A percentile compares a stretch with the other conserved stretches of the same genome.
Conservation (phyloP, 208 protist species). For the Zelonia costaricensis region DNA sequence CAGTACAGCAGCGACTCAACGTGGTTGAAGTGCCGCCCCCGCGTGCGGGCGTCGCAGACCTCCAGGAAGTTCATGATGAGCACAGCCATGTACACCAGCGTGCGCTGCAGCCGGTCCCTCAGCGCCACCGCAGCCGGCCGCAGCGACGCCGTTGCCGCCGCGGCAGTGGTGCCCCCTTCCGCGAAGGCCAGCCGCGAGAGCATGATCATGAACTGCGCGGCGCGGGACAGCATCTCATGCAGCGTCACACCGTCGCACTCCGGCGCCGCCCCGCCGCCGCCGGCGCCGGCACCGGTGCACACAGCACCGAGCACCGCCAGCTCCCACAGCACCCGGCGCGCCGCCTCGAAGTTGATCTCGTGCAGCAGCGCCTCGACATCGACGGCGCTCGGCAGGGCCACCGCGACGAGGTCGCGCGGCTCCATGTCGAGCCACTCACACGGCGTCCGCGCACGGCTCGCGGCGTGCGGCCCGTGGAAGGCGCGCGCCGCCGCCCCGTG, state of each 20-base stretch:
- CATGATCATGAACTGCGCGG: slow-evolving; percentile 24
- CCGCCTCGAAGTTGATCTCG: slow-evolving; percentile 16
- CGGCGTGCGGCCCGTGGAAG: background rate
- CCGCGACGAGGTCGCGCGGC: slow-evolving; percentile 7
- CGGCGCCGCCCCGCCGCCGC: slow-evolving; percentile 3
- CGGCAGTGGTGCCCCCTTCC: slow-evolving; percentile 8
- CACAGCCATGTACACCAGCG: slow-evolving; percentile 32
- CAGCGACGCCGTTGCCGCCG: background rate
- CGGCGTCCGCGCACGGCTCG: background rate
- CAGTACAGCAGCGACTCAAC: slow-evolving; percentile 39
- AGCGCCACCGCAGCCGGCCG: slow-evolving; percentile 12
- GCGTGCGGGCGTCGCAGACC: slow-evolving; percentile 22
- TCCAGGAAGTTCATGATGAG: slow-evolving; percentile 38
- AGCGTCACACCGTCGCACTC: slow-evolving; percentile 4
- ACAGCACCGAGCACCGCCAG: slow-evolving; percentile 29
- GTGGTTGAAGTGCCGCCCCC: slow-evolving; percentile 16
- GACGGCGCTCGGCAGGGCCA: slow-evolving; percentile 4
- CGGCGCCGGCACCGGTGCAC: background rate
- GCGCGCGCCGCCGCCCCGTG: background rate
- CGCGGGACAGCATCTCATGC: slow-evolving; percentile 20
- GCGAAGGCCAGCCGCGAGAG: slow-evolving; percentile 28
- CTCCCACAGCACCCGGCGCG: slow-evolving; percentile 24
- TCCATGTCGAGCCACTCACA: slow-evolving; percentile 18
- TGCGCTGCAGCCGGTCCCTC: slow-evolving; percentile 25
- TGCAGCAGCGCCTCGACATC: slow-evolving; percentile 14